Evolutionary conservation across 2,329 filamentous ascomycete genomes (phyloP), one percentile per base, ranked within the genome.

Genomic region (Scedosporium minutisporum): DNA sequence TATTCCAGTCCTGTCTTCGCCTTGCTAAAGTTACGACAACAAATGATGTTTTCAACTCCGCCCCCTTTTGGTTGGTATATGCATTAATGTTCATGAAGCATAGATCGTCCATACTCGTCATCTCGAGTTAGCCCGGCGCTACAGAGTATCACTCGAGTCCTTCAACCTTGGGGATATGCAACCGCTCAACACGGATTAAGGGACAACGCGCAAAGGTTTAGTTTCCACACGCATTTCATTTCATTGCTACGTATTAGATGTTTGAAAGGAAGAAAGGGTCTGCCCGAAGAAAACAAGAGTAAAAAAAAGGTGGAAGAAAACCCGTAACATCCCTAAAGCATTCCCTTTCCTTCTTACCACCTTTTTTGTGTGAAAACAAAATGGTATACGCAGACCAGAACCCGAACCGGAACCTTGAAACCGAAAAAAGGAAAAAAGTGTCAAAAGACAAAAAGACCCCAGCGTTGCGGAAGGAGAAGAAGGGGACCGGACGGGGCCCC

Each of bases 321-420:
- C 18, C 44, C 18, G 18, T 21, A 21, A n/a, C 44, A 18, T 48
- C 44, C 44, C 5, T n/a, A 21, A n/a, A 48, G 44, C n/a, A 48
- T 18, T 21, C 44, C 9, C 18, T 48, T 21, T 48, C 21, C 44
- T 48, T 48, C 9, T 48, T 48, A 48, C 44, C 18, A 27, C 51
- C 51, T 23, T 14, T 23, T 23, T 27, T 48, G 16, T 21, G 44
- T 21, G 44, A 48, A 48, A 21, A 48, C 16, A 14, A 27, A 55
- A 55, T 55, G 51, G 51, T 55, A 55, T 55, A 55, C 51, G 51
- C 51, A 27, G 23, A 55, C 51, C 51, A 55, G 23, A 55, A 55
- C 51, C 51, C 23, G 51, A 55, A 29, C 44, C 44, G n/a, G 44
- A 48, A 48, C 16, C n/a, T 23, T 23, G 44, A 18, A 48, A 23